Evolutionary conservation across 148 eudicot genomes (phyloP).

Genomic region (Rhododendron williamsianum): DNA sequence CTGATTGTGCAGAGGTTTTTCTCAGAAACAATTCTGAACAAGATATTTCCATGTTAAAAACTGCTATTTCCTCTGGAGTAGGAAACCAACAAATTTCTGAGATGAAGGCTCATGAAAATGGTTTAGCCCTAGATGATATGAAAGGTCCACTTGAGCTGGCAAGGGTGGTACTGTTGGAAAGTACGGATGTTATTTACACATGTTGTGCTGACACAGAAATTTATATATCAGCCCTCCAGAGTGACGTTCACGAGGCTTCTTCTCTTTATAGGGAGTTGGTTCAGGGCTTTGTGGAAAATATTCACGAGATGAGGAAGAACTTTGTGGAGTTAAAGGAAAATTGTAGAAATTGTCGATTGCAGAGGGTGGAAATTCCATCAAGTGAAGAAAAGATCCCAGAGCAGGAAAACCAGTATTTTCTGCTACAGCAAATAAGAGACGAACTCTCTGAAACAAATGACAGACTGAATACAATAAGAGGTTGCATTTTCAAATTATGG

Average conservation of each 20-base stretch:
- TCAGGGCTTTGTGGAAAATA: slow-evolving; percentile 13
- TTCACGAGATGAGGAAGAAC: slow-evolving; percentile 13
- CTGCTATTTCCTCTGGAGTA: background rate
- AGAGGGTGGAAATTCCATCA: slow-evolving; percentile 7
- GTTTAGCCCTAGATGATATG: slow-evolving; percentile 7
- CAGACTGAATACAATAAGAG: slow-evolving; percentile 24
- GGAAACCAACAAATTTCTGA: slow-evolving; percentile 7
- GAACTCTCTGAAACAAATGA: slow-evolving; percentile 33
- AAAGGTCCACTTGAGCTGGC: slow-evolving; percentile 16
- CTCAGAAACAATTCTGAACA: slow-evolving; percentile 9
- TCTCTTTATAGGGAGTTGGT: slow-evolving; percentile 14
- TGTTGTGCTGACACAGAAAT: slow-evolving; percentile 8
- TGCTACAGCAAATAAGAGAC: slow-evolving; percentile 23
- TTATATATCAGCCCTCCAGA: slow-evolving; percentile 11
- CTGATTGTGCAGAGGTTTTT: slow-evolving; percentile 8
- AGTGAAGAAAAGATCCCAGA: background rate
- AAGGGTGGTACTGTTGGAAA: slow-evolving; percentile 17
- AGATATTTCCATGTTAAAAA: slow-evolving; percentile 6
- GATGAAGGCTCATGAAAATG: slow-evolving; percentile 9
- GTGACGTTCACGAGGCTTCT: slow-evolving; percentile 16
- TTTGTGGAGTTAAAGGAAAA: slow-evolving; percentile 16
- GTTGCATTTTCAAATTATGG: slow-evolving; percentile 10
- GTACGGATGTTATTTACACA: slow-evolving; percentile 1
- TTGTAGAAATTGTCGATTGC: slow-evolving; percentile 1
- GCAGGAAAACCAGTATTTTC: slow-evolving; percentile 18